Conservation (phyloP, 2,329 filamentous ascomycete species). For the Penicillium brasilianum region DNA sequence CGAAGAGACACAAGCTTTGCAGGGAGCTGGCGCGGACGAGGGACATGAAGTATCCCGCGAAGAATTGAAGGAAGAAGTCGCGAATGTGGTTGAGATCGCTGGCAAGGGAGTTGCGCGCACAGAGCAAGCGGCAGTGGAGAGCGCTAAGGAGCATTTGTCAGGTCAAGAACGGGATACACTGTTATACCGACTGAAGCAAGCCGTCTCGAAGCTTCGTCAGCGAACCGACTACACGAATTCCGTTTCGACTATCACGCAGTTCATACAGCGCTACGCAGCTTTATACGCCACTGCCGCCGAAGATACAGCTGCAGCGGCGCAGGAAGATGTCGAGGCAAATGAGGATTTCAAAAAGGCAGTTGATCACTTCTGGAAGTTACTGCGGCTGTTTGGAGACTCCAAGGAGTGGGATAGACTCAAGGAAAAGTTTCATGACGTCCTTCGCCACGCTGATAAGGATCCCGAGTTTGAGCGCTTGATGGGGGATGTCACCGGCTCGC, state of each 20-base stretch:
- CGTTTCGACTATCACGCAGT: conserved; percentile 74
- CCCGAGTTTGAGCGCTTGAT: conserved; percentile 82
- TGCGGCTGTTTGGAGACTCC: conserved; percentile 77
- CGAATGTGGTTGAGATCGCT: conserved; percentile 56
- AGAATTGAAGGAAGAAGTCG: conserved; percentile 65
- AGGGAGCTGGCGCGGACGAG: conserved; percentile 50
- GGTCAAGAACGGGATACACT: conserved; percentile 76
- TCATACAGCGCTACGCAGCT: conserved; percentile 78
- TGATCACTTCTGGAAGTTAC: conserved; percentile 77
- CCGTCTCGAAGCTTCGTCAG: conserved; percentile 73
- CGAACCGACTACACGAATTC: conserved; percentile 84
- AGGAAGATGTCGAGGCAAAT: conserved; percentile 75
- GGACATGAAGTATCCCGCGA: conserved; percentile 61
- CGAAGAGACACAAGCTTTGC: conserved; percentile 61
- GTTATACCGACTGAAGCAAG: conserved; percentile 74
- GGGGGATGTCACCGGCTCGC: conserved; percentile 70
- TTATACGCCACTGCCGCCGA: conserved; percentile 76
- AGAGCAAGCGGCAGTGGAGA: conserved; percentile 66
- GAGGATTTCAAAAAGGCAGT: conserved; percentile 75
- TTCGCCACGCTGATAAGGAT: conserved; percentile 76
- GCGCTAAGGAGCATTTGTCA: conserved; percentile 72
- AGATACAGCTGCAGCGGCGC: conserved; percentile 67
- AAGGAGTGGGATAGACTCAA: conserved; percentile 78
- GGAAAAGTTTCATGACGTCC: conserved; percentile 68
- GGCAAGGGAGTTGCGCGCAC: conserved; percentile 45